phyloP scores from a whole-genome alignment of 2,329 filamentous ascomycete genomes.

The Fusarium nygamai region DNA sequence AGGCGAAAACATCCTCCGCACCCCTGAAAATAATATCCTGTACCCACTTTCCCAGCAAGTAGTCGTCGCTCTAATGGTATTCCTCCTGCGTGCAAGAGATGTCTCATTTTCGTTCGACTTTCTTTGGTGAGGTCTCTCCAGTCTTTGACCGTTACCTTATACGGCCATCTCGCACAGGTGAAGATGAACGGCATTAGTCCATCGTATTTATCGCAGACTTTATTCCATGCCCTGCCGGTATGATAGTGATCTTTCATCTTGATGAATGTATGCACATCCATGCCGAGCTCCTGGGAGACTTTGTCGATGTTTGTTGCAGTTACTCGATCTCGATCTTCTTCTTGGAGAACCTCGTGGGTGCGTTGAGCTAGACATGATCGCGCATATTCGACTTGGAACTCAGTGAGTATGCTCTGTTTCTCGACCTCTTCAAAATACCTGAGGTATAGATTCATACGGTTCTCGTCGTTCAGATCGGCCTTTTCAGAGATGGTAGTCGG shows the following conservation, averaged over 20 bases:
- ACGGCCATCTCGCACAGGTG: not conserved
- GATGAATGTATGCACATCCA: rapidly evolving
- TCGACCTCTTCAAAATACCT: no score
- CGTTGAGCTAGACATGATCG: not conserved
- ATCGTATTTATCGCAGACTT: not conserved
- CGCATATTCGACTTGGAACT: not conserved
- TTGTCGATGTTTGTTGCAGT: rapidly evolving
- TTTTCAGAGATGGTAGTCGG: no score
- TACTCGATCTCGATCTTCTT: not conserved
- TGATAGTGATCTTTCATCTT: not conserved
- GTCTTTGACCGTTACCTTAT: not conserved
- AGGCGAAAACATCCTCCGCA: no score
- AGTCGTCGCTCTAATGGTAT: no score
- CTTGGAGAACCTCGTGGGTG: rapidly evolving
- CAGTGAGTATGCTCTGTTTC: not conserved
- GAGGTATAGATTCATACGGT: no score
- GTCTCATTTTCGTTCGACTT: not conserved
- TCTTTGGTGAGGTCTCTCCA: not conserved
- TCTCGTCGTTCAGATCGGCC: no score
- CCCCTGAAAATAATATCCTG: no score
- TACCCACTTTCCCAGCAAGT: no score
- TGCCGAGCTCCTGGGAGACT: rapidly evolving
- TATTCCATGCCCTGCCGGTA: rapidly evolving
- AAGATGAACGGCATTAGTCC: rapidly evolving
- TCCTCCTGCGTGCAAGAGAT: not conserved